A percentile compares a stretch with the other conserved stretches of the same genome.
Evolutionary conservation across 345 rosid species (phyloP).

Genomic region (Schrenkiella parvula): DNA sequence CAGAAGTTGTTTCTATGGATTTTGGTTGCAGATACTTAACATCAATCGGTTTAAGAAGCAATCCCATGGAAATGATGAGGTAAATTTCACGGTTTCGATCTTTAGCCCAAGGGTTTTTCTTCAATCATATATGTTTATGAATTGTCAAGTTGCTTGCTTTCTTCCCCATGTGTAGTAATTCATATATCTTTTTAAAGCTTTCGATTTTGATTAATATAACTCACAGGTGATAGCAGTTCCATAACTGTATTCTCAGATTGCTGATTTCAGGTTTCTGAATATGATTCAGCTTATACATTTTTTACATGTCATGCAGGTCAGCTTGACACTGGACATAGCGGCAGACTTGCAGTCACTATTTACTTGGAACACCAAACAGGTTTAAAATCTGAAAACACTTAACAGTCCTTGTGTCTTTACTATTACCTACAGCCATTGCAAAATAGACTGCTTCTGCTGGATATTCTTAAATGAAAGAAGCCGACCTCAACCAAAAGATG

Average conservation of each 20-base stretch:
- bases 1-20: background rate
- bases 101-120: background rate
- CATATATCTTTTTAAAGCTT: background rate
- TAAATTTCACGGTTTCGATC: constrained; percentile 11
- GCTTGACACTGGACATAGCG: constrained; percentile 78
- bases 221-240: background rate
- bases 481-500: background rate
- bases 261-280: background rate
- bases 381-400: constrained; percentile 19
- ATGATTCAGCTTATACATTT: background rate
- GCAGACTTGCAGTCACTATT: constrained; percentile 84
- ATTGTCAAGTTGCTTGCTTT: background rate
- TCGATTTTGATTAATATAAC: background rate
- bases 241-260: background rate
- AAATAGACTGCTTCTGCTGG: background rate
- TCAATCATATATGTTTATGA: background rate
- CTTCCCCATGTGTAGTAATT: background rate
- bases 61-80: constrained; percentile 91
- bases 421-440: background rate
- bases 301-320: constrained; percentile 55
- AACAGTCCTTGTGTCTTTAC: background rate
- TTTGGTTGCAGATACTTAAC: constrained; percentile 59
- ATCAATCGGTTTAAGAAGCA: constrained; percentile 89
- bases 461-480: background rate
- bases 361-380: constrained; percentile 99